phyloP scores from a whole-genome alignment of 1,284 basidiomycete genomes.

The Papiliotrema nemorosa region DNA sequence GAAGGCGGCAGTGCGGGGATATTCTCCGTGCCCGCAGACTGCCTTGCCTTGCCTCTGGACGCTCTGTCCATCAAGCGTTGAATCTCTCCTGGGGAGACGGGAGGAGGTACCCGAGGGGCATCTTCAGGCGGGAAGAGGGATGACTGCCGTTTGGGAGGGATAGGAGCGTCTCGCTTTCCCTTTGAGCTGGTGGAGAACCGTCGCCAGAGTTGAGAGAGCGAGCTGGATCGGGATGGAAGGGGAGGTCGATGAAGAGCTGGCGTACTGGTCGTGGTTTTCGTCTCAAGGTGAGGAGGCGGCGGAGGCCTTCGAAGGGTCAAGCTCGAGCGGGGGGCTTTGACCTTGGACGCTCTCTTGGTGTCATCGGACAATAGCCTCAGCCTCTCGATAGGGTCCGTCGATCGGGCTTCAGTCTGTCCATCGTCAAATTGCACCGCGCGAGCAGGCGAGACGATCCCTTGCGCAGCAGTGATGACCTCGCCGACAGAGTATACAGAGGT shows the following conservation, averaged over 20 bases:
- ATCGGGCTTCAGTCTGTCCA: too few species aligned
- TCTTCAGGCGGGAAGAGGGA: not conserved
- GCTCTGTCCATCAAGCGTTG: not conserved
- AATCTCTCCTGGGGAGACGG: not conserved
- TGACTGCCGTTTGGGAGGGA: not conserved
- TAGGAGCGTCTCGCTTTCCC: not conserved
- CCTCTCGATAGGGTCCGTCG: too few species aligned
- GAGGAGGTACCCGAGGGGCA: not conserved
- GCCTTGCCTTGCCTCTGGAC: not conserved
- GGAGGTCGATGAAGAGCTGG: not conserved
- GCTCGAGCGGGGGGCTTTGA: not conserved
- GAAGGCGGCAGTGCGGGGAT: not conserved
- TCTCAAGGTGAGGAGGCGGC: not conserved
- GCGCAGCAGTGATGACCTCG: not conserved
- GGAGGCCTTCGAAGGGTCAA: not conserved
- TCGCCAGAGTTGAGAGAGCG: not conserved
- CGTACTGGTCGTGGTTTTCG: not conserved
- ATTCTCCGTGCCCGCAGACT: not conserved
- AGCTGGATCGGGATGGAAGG: not conserved
- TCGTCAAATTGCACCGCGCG: too few species aligned
- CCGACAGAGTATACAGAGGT: not conserved
- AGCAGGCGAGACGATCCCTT: not conserved
- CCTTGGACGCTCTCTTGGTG: too few species aligned
- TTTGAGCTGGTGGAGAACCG: not conserved
- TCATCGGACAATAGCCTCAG: too few species aligned